These are phyloP conservation scores for Leccinellum luteum DNA, from an alignment of 768 basidiomycete species.

Conservation along the genomic window DNA sequence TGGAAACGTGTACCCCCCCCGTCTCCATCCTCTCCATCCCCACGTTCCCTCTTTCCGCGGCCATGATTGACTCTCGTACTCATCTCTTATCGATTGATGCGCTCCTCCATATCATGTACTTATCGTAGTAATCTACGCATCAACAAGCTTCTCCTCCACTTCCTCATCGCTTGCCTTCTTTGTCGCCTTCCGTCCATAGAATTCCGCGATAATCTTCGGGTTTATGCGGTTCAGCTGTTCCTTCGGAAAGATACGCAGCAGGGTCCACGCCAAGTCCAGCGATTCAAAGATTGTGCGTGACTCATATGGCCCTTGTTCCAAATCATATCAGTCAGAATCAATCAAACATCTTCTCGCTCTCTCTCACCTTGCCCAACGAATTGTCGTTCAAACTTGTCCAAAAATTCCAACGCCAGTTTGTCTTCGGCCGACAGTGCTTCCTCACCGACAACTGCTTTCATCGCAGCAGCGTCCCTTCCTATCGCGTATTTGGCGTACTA, in stretches of 20 bases:
- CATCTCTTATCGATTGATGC: slow-evolving; percentile 26
- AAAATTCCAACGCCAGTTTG: slow-evolving; percentile 94
- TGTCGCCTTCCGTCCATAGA: slow-evolving; percentile 80
- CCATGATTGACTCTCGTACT: slow-evolving; percentile 7
- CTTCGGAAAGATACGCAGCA: slow-evolving; percentile 97
- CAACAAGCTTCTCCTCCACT: slow-evolving; percentile 51
- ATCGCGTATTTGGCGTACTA: slow-evolving; percentile 99
- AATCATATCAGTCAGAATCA: neutral
- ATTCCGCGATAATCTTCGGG: slow-evolving; percentile 93
- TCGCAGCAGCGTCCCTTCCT: slow-evolving; percentile 92
- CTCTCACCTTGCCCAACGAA: slow-evolving; percentile 91
- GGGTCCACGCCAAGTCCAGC: slow-evolving; percentile 93
- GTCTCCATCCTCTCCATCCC: neutral
- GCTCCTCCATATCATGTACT: neutral
- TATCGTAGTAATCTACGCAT: slow-evolving; percentile 43
- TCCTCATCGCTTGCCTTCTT: slow-evolving; percentile 57
- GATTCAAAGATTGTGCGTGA: slow-evolving; percentile 96
- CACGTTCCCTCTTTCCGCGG: slow-evolving; percentile 18
- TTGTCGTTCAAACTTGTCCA: slow-evolving; percentile 96
- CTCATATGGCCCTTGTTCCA: slow-evolving; percentile 79
- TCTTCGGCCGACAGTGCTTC: slow-evolving; percentile 94
- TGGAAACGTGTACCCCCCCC: slow-evolving; percentile 14
- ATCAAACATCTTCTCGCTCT: slow-evolving; percentile 25
- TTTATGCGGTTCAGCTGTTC: slow-evolving; percentile 98
- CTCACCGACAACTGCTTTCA: slow-evolving; percentile 99